Base-by-base conservation (phyloP, 441 rosid genomes). In the Jatropha multifida region DNA sequence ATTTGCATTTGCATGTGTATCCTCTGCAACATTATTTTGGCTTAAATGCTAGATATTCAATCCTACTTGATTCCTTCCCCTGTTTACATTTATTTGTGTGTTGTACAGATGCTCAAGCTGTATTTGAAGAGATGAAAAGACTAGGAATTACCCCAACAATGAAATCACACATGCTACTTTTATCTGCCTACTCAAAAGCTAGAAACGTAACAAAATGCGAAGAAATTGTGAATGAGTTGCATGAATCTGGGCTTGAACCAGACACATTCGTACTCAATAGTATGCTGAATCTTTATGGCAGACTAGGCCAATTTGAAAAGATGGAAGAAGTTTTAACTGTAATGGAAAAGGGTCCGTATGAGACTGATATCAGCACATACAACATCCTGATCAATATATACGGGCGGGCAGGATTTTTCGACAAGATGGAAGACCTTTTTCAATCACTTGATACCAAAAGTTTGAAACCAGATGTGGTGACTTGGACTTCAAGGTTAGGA, bases 101-200 rank as follows among this genome's bases (percentile, higher is more conserved):
- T 71, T 20, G 73, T 76, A 46, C 79, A 92, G 98, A 94, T 71
- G 98, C 98, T 59, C 87, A 89, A 80, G 86, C 88, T 17, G 88
- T 88, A 56, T 92, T 94, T 58, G 91, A 92, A 77, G 92, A 85
- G 81, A 91, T 92, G 98, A 91, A 89, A 88, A 81, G 79, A 51
- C 82, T 94, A 20, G 93, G 94, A 69, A 86, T 94, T 79, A 59
- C 81, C 63, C 97, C 97, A 9, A 92, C 97, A 12, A 91, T 94
- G 97, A 94, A 94, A 80, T 94, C 97, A 18, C 97, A 92, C 87
- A 92, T 92, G 98, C 81, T 94, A 49, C 92, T 94, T 75, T 78
- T 92, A 66, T 89, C 89, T 20, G 97, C 97, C 8, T 90, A 92
- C 88, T 85, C 94, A 5, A 91, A 82, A 84, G 82, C 89, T 4